These are phyloP conservation scores for Artomyces pyxidatus DNA, from an alignment of 768 basidiomycete genomes.

Conservation along the genomic window DNA sequence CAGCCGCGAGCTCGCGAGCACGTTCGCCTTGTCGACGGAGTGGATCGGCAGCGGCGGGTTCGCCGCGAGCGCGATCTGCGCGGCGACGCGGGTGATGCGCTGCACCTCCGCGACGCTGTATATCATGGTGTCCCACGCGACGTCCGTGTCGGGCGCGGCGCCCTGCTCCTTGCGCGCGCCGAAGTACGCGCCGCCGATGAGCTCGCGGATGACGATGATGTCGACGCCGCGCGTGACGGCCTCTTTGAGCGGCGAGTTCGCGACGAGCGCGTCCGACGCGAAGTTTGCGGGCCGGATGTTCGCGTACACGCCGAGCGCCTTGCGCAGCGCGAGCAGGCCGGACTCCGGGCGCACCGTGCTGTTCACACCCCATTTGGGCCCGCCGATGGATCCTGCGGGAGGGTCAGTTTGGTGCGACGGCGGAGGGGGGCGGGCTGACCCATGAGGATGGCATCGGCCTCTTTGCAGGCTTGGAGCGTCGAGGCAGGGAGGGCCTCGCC, in stretches of 20 bases:
- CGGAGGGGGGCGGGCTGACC: conserved; percentile 39
- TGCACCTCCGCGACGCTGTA: conserved; percentile 90
- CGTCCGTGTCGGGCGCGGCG: conserved; percentile 50
- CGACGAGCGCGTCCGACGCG: conserved; percentile 82
- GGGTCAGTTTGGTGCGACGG: neutral
- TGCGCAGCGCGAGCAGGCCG: conserved; percentile 82
- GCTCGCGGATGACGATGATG: conserved; percentile 91
- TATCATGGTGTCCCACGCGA: conserved; percentile 88
- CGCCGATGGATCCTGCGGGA: conserved; percentile 86
- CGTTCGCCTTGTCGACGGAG: conserved; percentile 98
- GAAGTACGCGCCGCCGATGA: conserved; percentile 96
- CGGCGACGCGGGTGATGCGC: conserved; percentile 93
- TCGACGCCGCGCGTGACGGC: conserved; percentile 77
- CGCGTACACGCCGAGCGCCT: conserved; percentile 90
- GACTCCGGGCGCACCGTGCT: conserved; percentile 86
- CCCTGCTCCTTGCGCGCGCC: conserved; percentile 86
- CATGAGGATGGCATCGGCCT: conserved; percentile 93
- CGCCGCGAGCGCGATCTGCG: conserved; percentile 76
- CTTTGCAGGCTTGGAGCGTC: conserved; percentile 82
- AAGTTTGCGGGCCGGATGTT: conserved; percentile 98
- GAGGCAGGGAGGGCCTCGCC: conserved; percentile 81
- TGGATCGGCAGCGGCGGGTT: conserved; percentile 85
- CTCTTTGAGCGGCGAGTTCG: conserved; percentile 83
- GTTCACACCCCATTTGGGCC: conserved; percentile 97
- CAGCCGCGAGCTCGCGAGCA: conserved; percentile 86